phyloP scores from a whole-genome alignment of 106 monocot genomes.

The Alisma plantagoaquatica region DNA sequence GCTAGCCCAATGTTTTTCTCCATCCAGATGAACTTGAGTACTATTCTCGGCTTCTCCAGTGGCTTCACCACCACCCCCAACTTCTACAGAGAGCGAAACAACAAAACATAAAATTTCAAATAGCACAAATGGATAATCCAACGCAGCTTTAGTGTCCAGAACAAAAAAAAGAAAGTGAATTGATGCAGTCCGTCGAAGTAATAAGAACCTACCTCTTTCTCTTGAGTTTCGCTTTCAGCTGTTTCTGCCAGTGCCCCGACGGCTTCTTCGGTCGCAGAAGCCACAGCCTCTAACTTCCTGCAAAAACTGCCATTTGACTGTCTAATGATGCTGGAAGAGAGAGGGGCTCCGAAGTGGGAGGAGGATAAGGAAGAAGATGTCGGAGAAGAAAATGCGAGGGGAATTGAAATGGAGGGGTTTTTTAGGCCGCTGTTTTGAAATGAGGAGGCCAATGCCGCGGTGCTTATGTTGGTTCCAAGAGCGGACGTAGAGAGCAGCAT shows the following conservation, averaged over 20 bases:
- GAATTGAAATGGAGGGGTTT: too few relatives aligned
- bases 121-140: neutral
- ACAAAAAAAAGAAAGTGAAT: neutral
- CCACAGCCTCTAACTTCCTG: neutral
- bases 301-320: neutral
- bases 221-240: neutral
- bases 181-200: neutral
- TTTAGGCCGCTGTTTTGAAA: too few relatives aligned
- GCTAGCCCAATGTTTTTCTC: slow-evolving; percentile 29
- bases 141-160: neutral
- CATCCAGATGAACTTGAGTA: slow-evolving; percentile 37
- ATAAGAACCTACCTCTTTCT: slow-evolving; percentile 1
- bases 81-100: slow-evolving; percentile 5
- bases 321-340: too few relatives aligned
- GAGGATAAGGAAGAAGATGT: too few relatives aligned
- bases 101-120: neutral
- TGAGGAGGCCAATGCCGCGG: too few relatives aligned
- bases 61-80: slow-evolving; percentile 20
- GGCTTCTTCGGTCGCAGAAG: neutral
- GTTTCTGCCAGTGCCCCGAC: neutral
- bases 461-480: too few relatives aligned
- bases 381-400: too few relatives aligned
- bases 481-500: too few relatives aligned
- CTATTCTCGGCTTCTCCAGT: slow-evolving; percentile 21
- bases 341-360: too few relatives aligned